phyloP scores from a whole-genome alignment of 1,139 yeast species.

The Geotrichum candidum region DNA sequence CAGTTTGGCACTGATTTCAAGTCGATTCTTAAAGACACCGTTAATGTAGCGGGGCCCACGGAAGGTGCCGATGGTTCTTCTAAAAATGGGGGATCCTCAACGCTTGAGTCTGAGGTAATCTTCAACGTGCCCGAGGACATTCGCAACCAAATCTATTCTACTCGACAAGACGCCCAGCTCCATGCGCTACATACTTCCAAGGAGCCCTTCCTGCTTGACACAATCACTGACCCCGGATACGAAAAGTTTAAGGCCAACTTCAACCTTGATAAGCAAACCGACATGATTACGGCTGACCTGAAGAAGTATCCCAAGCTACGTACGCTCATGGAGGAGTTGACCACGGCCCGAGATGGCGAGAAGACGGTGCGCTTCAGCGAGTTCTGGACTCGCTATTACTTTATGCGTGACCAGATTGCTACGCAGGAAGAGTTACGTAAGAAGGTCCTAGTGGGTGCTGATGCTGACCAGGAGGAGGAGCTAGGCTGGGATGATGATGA shows the following conservation, averaged over 20 bases:
- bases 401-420: constrained; percentile 48
- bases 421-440: constrained; percentile 64
- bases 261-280: constrained; percentile 48
- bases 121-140: constrained; percentile 42
- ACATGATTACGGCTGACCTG: constrained; percentile 47
- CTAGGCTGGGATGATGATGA: constrained; percentile 59
- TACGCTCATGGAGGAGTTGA: constrained; percentile 56
- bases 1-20: constrained; percentile 45
- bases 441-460: constrained; percentile 45
- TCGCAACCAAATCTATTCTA: constrained; percentile 40
- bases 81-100: constrained; percentile 17
- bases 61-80: neutral
- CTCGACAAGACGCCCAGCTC: constrained; percentile 55
- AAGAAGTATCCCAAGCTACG: constrained; percentile 49
- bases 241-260: constrained; percentile 35
- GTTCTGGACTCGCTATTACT: constrained; percentile 76
- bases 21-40: constrained; percentile 50
- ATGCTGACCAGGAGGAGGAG: constrained; percentile 41
- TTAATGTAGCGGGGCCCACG: constrained; percentile 39
- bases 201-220: constrained; percentile 38
- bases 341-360: constrained; percentile 40
- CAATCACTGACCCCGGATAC: constrained; percentile 31
- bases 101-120: constrained; percentile 36
- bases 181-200: constrained; percentile 46
- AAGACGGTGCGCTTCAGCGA: constrained; percentile 49